Percentiles rank a stretch among this genome's conserved stretches.
These are phyloP conservation scores for Capsicum rhomboideum DNA, from an alignment of 257 asterid genomes.

Conservation along the genomic window DNA sequence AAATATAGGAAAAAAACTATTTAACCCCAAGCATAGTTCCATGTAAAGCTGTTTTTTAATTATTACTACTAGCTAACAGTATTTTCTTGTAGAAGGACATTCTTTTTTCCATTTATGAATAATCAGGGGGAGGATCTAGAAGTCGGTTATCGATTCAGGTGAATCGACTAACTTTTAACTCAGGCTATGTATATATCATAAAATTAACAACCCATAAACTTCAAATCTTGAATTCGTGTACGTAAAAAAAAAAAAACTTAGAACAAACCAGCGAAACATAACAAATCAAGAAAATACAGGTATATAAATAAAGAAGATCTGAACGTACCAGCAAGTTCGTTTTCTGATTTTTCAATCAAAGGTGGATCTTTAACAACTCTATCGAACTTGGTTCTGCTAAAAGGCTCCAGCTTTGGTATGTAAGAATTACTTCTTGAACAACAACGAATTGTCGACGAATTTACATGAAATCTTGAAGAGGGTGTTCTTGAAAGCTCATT, in stretches of 20 bases:
- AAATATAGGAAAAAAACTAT: background rate
- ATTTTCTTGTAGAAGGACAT: background rate
- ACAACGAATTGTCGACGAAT: conserved; percentile 30
- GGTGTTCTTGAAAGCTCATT: conserved; percentile 19
- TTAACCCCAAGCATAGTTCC: background rate
- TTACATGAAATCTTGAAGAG: conserved; percentile 5
- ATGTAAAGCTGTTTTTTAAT: background rate
- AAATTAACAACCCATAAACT: background rate
- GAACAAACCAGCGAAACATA: background rate
- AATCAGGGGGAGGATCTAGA: background rate
- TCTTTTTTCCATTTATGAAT: background rate
- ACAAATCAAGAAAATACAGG: background rate
- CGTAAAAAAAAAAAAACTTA: too few relatives aligned
- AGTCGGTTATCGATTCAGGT: background rate
- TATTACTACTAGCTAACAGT: background rate
- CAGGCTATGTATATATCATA: too few relatives aligned
- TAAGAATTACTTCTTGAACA: conserved; percentile 38
- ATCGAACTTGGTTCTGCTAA: conserved; percentile 73
- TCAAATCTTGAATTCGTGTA: background rate
- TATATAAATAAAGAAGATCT: background rate
- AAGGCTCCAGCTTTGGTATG: conserved; percentile 87
- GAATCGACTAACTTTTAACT: background rate
- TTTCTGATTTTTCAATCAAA: conserved; percentile 68
- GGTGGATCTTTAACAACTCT: conserved; percentile 69
- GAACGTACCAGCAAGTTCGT: conserved; percentile 61